phyloP scores from a whole-genome alignment of 257 asterid genomes.

The Solanum dulcamara region DNA sequence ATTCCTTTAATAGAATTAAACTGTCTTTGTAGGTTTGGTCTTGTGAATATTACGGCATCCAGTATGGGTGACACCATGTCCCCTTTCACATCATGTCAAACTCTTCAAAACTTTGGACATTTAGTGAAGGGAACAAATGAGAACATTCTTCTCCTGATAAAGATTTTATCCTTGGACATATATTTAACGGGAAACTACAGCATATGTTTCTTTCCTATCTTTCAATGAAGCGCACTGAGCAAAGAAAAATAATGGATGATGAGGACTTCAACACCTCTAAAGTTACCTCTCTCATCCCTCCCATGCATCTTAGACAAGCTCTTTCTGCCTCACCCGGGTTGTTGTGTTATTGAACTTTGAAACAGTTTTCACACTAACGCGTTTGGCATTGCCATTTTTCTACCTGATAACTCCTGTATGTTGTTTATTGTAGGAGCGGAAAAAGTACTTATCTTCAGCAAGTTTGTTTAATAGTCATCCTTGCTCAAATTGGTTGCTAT shows the following conservation, averaged over 20 bases:
- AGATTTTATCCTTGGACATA: neutral
- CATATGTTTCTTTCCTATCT: neutral
- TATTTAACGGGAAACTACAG: neutral
- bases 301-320: neutral
- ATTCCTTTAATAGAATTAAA: neutral
- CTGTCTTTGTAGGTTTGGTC: neutral
- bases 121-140: neutral
- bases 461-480: slow-evolving; percentile 78
- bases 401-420: neutral
- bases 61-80: neutral
- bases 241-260: neutral
- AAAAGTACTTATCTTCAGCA: slow-evolving; percentile 98
- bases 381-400: neutral
- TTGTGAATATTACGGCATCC: neutral
- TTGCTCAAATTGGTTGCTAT: slow-evolving; percentile 96
- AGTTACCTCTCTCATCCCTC: neutral
- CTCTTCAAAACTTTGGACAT: neutral
- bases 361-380: too few species aligned
- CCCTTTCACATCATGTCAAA: neutral
- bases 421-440: slow-evolving; percentile 70
- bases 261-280: neutral
- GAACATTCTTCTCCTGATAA: neutral
- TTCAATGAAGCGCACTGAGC: neutral
- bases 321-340: neutral
- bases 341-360: too few species aligned